These are phyloP conservation scores for Microcyclospora tardicrescens DNA, from an alignment of 2,329 filamentous ascomycete species.

Conservation along the genomic window DNA sequence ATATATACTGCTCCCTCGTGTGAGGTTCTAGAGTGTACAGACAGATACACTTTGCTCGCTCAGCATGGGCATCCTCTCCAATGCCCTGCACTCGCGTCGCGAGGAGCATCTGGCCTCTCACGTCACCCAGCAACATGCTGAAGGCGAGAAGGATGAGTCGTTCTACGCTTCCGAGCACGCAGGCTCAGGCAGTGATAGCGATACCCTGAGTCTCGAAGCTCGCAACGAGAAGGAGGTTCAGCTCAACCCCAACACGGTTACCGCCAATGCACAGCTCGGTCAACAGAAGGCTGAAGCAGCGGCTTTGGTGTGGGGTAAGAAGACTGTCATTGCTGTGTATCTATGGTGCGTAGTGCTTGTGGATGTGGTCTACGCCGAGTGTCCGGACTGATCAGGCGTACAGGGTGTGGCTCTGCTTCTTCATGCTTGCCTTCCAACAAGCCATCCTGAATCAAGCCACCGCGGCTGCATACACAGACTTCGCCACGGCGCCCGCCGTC, in stretches of 20 bases:
- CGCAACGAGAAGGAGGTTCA: slow-evolving; percentile 20
- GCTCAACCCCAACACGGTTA: slow-evolving; percentile 14
- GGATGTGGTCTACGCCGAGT: background rate
- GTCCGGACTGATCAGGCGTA: slow-evolving; percentile 1
- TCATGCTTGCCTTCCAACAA: slow-evolving; percentile 37
- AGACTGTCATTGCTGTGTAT: slow-evolving; percentile 26
- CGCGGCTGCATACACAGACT: slow-evolving; percentile 30
- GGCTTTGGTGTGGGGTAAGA: slow-evolving; percentile 28
- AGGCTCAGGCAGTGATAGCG: slow-evolving; percentile 4
- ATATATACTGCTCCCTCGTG: too few relatives aligned
- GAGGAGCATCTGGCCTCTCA: too few relatives aligned
- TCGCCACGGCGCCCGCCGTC: slow-evolving; percentile 23
- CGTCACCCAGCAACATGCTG: too few relatives aligned
- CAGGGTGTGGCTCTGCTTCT: slow-evolving; percentile 36
- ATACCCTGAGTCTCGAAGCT: slow-evolving; percentile 18
- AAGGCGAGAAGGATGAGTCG: too few relatives aligned
- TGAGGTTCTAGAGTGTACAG: too few relatives aligned
- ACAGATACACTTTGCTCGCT: too few relatives aligned
- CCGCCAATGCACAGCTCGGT: slow-evolving; percentile 21
- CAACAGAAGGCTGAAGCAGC: slow-evolving; percentile 29
- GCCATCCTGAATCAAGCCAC: slow-evolving; percentile 25
- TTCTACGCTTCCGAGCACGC: too few relatives aligned
- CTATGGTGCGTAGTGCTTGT: slow-evolving; percentile 20
- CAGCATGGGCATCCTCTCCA: too few relatives aligned
- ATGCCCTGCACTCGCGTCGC: too few relatives aligned